Evolutionary conservation across 495 filamentous ascomycete species (phyloP), one percentile per base, ranked within the genome.

Genomic region (Xylaria grammica): DNA sequence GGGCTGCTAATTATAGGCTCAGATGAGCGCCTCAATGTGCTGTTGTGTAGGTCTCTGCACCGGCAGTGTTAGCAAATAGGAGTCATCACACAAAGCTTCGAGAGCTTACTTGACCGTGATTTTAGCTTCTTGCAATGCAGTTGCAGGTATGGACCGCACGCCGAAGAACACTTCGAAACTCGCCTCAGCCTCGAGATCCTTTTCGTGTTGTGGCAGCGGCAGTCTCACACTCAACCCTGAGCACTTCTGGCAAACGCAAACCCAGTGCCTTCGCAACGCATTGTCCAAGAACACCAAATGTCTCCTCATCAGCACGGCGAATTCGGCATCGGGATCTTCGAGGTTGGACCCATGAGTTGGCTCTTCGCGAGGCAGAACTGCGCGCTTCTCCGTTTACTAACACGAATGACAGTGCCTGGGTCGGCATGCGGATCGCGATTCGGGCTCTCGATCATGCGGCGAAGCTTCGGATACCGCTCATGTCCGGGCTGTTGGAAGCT

Each of bases 161-260:
- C 71, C 71, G 27, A 73, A 73, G 27, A 73, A 53, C 10, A 53
- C 50, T 20, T 53, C 50, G 29, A 53, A 53, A 0, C 1, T 9
- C 8, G 50, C 34, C n/a, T 53, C 50, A 10, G 34, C 4, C 17
- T 20, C 19, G 0, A 17, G 34, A 17, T 11, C 9, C 48, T 63
- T 69, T 19, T 29, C 56, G 3, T 65, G 59, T 56, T 60, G 61
- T 60, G 69, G 71, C 66, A 71, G 57, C 27, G 58, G 67, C 40
- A 73, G 69, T 66, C 69, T 71, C 46, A 73, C 70, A 63, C 67
- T 74, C 60, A 74, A 57, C 20, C 72, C 72, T 60, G 72, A 74
- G 65, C 72, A 74, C 29, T 73, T 74, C 46, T 74, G 72, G 58
- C 72, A 74, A 63, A 71, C 68, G 52, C 72, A 74, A 45, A 70